A percentile compares a stretch with the other conserved stretches of the same genome.
These are phyloP conservation scores for Fonsecaea pedrosoi DNA, from an alignment of 2,329 filamentous ascomycete genomes.

Conservation along the genomic window DNA sequence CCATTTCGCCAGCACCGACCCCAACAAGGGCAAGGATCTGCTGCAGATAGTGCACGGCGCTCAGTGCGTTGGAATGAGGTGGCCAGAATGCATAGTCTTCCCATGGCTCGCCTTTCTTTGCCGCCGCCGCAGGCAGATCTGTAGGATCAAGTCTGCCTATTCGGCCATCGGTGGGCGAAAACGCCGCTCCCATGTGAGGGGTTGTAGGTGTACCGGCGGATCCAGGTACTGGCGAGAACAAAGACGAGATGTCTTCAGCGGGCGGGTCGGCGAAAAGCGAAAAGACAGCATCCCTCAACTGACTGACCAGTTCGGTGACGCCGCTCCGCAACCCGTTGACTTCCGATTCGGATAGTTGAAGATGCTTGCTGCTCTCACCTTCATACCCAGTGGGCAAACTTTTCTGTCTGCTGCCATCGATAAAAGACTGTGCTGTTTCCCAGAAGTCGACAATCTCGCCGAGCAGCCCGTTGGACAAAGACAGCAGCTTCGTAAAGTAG, in stretches of 20 bases:
- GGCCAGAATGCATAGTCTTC: constrained; percentile 97
- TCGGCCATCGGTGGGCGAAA: constrained; percentile 69
- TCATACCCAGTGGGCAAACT: constrained; percentile 80
- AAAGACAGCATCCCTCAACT: constrained; percentile 79
- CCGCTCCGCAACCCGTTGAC: constrained; percentile 76
- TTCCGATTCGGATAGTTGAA: constrained; percentile 75
- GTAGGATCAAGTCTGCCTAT: constrained; percentile 77
- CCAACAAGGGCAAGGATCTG: constrained; percentile 83
- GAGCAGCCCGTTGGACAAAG: constrained; percentile 75
- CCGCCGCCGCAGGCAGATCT: constrained; percentile 77
- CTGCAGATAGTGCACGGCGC: constrained; percentile 87
- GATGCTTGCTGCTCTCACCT: constrained; percentile 79
- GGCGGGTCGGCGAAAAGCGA: constrained; percentile 87
- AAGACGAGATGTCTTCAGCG: constrained; percentile 84
- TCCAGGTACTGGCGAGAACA: constrained; percentile 78
- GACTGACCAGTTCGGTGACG: constrained; percentile 78
- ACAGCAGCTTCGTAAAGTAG: constrained; percentile 77
- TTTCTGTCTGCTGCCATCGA: constrained; percentile 82
- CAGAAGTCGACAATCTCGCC: constrained; percentile 93
- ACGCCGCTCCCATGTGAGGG: constrained; percentile 70
- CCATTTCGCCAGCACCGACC: constrained; percentile 86
- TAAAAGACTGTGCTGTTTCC: constrained; percentile 88
- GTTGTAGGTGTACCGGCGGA: constrained; percentile 54
- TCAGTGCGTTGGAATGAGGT: constrained; percentile 87
- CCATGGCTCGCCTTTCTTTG: constrained; percentile 82